Evolutionary conservation across 306 rosid species (phyloP).

Genomic region (Amphicarpaea edgeworthii): DNA sequence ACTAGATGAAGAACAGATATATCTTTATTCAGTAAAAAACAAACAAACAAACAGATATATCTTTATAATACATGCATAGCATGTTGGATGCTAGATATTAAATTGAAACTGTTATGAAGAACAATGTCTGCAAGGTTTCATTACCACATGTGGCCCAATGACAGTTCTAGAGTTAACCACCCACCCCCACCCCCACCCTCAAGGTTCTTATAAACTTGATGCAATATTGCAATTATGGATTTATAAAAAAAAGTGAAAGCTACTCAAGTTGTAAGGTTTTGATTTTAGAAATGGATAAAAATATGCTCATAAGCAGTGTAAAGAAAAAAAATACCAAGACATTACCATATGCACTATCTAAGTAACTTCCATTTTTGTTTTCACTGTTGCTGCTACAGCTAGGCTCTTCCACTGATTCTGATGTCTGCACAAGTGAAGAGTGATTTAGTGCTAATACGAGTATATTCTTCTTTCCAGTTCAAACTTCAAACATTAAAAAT

Average conservation of each 20-base stretch:
- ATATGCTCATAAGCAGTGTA: conserved; percentile 6
- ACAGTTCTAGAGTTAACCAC: not conserved
- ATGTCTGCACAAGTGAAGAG: conserved; percentile 57
- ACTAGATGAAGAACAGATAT: not conserved
- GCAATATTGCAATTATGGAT: not conserved
- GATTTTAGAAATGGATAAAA: not conserved
- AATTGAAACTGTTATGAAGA: no score
- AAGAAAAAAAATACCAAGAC: conserved; percentile 38
- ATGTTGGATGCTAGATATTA: conserved; percentile 1
- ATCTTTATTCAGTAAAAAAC: no score
- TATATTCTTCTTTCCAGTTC: not conserved
- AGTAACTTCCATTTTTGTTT: conserved; percentile 51
- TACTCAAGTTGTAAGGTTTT: not conserved
- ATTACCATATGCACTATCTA: conserved; percentile 62
- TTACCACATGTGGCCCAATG: not conserved
- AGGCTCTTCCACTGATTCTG: conserved; percentile 55
- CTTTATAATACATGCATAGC: not conserved
- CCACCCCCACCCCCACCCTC: not conserved
- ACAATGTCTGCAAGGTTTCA: not conserved
- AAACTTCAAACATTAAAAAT: not conserved
- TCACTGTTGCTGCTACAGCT: conserved; percentile 54
- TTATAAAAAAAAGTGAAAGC: not conserved
- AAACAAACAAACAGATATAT: no score
- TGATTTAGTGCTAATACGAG: conserved; percentile 15
- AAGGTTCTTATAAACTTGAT: not conserved